Percentiles rank a stretch among this genome's conserved stretches.
These are phyloP conservation scores for Phialocephala subalpina DNA, from an alignment of 2,329 filamentous ascomycete genomes.

Conservation along the genomic window DNA sequence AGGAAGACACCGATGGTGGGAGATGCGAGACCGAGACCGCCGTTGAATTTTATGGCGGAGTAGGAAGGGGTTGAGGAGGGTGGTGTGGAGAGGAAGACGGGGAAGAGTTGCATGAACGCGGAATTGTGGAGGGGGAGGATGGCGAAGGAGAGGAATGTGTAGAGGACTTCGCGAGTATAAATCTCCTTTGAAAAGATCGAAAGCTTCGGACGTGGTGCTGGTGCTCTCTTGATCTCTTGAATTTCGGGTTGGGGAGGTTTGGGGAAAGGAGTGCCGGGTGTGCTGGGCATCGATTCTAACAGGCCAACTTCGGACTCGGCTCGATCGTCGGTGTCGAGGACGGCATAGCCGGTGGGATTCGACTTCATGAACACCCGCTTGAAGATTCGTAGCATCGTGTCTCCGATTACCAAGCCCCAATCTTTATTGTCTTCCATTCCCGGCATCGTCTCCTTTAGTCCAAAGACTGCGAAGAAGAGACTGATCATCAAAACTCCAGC, in stretches of 20 bases:
- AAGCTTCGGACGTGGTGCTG: constrained; percentile 25
- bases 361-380: constrained; percentile 23
- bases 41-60: constrained; percentile 58
- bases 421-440: constrained; percentile 42
- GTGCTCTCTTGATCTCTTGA: neutral
- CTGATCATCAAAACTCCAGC: constrained; percentile 38
- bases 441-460: constrained; percentile 47
- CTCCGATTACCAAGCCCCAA: constrained; percentile 34
- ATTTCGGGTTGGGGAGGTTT: neutral
- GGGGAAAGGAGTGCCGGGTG: neutral
- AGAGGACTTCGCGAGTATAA: constrained; percentile 44
- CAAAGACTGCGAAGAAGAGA: constrained; percentile 45
- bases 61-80: constrained; percentile 65
- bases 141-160: constrained; percentile 67
- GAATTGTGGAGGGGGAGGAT: constrained; percentile 75
- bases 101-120: constrained; percentile 66
- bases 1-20: constrained; percentile 73
- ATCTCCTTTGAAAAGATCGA: constrained; percentile 44
- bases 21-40: constrained; percentile 75
- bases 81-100: constrained; percentile 66
- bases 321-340: constrained; percentile 20
- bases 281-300: constrained; percentile 16
- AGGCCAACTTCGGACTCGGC: constrained; percentile 10
- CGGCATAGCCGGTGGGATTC: constrained; percentile 23
- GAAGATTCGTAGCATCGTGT: constrained; percentile 23